Evolutionary conservation across 2,329 filamentous ascomycete species (phyloP), one percentile per base, ranked within the genome.

Genomic region (Cladosporium austrohemisphaericum): DNA sequence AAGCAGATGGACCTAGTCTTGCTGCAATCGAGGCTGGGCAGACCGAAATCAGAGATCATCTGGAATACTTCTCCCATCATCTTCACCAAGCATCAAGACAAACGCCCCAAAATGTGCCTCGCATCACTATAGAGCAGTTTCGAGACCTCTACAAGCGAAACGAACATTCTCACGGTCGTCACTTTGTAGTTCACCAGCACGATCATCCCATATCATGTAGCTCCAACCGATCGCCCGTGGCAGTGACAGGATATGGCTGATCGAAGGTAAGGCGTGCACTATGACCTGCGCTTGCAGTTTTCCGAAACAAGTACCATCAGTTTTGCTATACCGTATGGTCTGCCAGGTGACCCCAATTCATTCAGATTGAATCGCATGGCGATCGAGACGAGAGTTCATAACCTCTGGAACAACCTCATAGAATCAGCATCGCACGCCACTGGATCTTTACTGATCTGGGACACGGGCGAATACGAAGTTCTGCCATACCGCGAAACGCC

Each of bases 101-200:
- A 18, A 45, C 48, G 13, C 26, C 14, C 2, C 20, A 32, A 1
- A 41, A 48, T 7, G 47, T 57, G 3, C 66, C 68, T 16, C 66
- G 65, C 14, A 59, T 79, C 3, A 54, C 65, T 1, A 70, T 77
- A 18, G 25, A 62, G 2, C 63, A 68, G 1, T 79, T 75, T 63
- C 52, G 61, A 19, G 58, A 67, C 3, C 61, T 80, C 2, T 80
- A 79, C 58, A 57, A 59, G n/a, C 63, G 68, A 9, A 78, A 77
- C 54, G 63, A 71, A 41, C 66, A 73, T 50, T 49, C 62, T 0
- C 52, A 72, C 35, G 77, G 77, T 7, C 65, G 66, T 18, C 68
- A 72, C 29, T 88, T 87, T 60, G 79, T 88, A 44, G 75, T 88
- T 29, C 83, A 88, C 63, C 84, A 88, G 60, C 84, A 88, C 61